These are phyloP conservation scores for Pseudogymnoascus sp. DNA, from an alignment of 2,329 filamentous ascomycete genomes.

Conservation along the genomic window DNA sequence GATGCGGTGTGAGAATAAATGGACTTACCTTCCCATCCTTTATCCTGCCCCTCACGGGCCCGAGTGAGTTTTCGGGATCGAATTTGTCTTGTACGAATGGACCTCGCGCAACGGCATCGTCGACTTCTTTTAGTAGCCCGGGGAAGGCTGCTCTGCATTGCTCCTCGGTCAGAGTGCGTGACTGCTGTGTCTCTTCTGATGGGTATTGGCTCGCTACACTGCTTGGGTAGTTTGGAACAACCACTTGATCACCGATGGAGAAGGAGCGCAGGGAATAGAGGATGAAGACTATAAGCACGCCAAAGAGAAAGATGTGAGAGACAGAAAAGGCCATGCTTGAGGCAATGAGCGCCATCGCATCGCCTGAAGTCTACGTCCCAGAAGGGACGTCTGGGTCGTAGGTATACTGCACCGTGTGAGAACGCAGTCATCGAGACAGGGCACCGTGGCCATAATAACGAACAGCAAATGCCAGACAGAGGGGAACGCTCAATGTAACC, in stretches of 20 bases:
- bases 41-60: constrained; percentile 38
- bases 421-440: neutral
- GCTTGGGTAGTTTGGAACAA: neutral
- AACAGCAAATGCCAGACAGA: neutral
- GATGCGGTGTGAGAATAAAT: neutral
- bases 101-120: constrained; percentile 37
- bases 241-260: neutral
- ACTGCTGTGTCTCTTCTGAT: neutral
- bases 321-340: neutral
- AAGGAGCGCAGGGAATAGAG: neutral
- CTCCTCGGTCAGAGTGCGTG: constrained; percentile 30
- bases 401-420: neutral
- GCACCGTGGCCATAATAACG: neutral
- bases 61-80: constrained; percentile 30
- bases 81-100: constrained; percentile 35
- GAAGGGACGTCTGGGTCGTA: neutral
- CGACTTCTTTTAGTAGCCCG: constrained; percentile 40
- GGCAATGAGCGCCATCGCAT: neutral
- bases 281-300: neutral
- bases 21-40: constrained; percentile 34
- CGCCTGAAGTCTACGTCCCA: neutral
- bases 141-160: constrained; percentile 42
- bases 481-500: neutral
- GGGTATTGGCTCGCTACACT: neutral
- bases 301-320: neutral